These are phyloP conservation scores for Byssoonygena ceratinophila DNA, from an alignment of 2,329 filamentous ascomycete species.

Conservation along the genomic window DNA sequence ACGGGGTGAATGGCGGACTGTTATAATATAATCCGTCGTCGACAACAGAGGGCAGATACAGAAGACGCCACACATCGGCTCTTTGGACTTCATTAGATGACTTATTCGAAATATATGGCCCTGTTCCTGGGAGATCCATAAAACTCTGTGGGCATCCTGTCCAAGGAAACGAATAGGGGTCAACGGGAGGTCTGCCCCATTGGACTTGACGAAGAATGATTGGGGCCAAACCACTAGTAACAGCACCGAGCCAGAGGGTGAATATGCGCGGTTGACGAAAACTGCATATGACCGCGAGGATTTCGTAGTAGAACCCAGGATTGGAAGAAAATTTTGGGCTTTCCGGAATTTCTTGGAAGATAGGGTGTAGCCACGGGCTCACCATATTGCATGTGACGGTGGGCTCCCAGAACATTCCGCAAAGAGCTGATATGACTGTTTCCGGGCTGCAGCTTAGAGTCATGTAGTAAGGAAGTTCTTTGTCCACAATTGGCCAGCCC, in stretches of 20 bases:
- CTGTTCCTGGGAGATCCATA: constrained; percentile 9
- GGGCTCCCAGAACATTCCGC: constrained; percentile 9
- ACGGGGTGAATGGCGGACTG: constrained; percentile 8
- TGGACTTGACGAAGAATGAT: neutral
- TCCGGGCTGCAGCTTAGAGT: constrained; percentile 7
- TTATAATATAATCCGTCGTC: constrained; percentile 11
- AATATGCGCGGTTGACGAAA: constrained; percentile 2
- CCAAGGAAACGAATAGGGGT: constrained; percentile 3
- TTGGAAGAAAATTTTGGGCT: neutral
- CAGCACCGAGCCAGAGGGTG: constrained; percentile 5
- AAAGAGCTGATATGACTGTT: constrained; percentile 4
- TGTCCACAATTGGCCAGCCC: neutral
- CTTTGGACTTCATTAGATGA: constrained; percentile 8
- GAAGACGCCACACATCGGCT: constrained; percentile 8
- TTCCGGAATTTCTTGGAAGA: constrained; percentile 8
- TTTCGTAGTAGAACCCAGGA: constrained; percentile 7
- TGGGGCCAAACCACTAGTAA: constrained; percentile 6
- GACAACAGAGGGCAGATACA: constrained; percentile 8
- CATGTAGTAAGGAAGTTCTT: constrained; percentile 8
- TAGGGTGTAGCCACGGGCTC: constrained; percentile 8
- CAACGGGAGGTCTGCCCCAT: constrained; percentile 3
- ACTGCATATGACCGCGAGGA: constrained; percentile 7
- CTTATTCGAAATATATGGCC: constrained; percentile 6
- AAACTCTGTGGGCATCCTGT: constrained; percentile 9
- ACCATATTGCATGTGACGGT: constrained; percentile 9